Conservation (phyloP, 768 basidiomycete genomes). For the Arthromyces matolae region DNA sequence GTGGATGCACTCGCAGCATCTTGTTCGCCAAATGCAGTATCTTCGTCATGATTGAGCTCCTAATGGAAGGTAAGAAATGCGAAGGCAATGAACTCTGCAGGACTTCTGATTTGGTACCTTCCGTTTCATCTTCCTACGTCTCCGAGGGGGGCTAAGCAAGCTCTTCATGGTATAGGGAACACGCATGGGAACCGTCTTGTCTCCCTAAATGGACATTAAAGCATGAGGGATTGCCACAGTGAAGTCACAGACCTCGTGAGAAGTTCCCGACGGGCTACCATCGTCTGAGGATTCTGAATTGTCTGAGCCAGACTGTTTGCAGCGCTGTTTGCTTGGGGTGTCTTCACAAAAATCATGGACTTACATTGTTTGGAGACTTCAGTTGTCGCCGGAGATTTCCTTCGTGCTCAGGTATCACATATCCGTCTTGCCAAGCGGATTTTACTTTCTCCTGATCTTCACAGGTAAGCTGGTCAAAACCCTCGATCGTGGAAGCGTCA, state of each 20-base stretch:
- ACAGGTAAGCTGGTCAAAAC: neutral
- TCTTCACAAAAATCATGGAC: too few relatives aligned
- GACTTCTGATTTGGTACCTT: neutral
- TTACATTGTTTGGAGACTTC: neutral
- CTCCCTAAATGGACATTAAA: neutral
- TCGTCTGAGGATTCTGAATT: neutral
- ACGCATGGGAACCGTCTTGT: neutral
- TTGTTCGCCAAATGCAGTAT: too few relatives aligned
- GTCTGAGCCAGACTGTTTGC: neutral
- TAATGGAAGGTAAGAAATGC: too few relatives aligned
- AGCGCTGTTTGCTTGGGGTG: too few relatives aligned
- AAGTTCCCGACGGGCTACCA: neutral
- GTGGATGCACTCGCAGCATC: too few relatives aligned
- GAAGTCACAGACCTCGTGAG: neutral
- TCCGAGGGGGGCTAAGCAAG: conserved; percentile 3
- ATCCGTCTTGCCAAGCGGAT: neutral
- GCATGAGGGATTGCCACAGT: neutral
- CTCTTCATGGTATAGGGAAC: conserved; percentile 7
- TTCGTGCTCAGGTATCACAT: neutral
- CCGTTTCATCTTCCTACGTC: neutral
- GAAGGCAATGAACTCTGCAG: too few relatives aligned
- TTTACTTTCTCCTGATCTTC: conserved; percentile 1
- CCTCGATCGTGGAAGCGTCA: neutral
- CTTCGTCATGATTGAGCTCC: too few relatives aligned
- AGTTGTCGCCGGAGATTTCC: neutral